These are phyloP conservation scores for Rosa hybrid DNA, from an alignment of 331 rosid genomes.

Conservation along the genomic window DNA sequence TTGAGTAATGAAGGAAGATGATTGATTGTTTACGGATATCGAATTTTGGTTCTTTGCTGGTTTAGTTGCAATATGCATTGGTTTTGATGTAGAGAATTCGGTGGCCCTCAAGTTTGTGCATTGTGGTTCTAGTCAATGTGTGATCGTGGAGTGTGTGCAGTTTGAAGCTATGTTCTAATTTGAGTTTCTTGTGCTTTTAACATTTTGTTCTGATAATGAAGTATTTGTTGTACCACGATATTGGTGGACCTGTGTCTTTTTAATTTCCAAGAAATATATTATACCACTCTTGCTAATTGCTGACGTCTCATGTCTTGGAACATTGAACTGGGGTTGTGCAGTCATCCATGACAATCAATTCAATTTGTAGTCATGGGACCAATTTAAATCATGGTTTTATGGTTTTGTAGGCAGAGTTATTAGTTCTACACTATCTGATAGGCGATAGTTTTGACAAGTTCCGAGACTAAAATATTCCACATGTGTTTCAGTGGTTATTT, in stretches of 20 bases:
- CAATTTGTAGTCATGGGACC: not conserved
- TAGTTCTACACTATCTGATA: not conserved
- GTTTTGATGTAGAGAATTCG: not conserved
- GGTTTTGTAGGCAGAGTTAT: not conserved
- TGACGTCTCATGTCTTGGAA: not conserved
- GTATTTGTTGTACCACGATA: not conserved
- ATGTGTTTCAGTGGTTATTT: not conserved
- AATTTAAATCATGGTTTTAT: not conserved
- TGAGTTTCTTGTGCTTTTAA: not conserved
- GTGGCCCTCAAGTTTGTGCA: not conserved
- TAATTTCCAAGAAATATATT: not conserved
- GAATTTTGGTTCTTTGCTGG: not conserved
- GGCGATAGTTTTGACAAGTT: not conserved
- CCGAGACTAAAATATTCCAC: not conserved
- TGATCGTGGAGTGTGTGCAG: not conserved
- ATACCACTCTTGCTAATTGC: not conserved
- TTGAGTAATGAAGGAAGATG: not conserved
- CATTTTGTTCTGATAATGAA: not conserved
- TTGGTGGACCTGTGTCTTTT: not conserved
- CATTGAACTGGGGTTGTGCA: not conserved
- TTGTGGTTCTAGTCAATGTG: not conserved
- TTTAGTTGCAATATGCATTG: not conserved
- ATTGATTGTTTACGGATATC: not conserved
- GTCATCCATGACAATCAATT: not conserved
- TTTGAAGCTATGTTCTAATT: not conserved